phyloP scores from a whole-genome alignment of 768 basidiomycete species.

The Daedaleopsis sinensis region DNA sequence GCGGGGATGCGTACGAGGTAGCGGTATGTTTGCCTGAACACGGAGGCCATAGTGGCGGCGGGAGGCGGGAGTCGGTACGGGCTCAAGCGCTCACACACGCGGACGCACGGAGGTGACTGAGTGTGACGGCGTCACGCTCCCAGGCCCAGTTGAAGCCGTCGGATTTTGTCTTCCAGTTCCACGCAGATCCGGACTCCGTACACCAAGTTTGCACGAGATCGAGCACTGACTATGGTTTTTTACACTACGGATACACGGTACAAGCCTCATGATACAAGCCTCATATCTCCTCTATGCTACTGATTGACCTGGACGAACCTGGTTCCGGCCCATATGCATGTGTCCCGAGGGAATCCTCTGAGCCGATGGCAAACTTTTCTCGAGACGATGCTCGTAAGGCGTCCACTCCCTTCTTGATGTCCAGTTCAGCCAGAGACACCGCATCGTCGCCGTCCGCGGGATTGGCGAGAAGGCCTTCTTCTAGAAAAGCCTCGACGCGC shows the following conservation, averaged over 20 bases:
- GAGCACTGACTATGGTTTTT: too few relatives aligned
- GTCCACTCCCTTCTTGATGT: neutral
- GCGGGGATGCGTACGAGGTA: constrained; percentile 25
- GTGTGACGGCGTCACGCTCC: too few relatives aligned
- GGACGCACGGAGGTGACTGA: too few relatives aligned
- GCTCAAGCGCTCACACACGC: too few relatives aligned
- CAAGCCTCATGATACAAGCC: too few relatives aligned
- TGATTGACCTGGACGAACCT: neutral
- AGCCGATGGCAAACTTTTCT: neutral
- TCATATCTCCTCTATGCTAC: neutral
- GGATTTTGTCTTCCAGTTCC: too few relatives aligned
- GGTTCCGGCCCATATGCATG: neutral
- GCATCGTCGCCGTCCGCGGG: neutral
- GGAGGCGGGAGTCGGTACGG: too few relatives aligned
- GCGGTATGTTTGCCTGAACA: constrained; percentile 56
- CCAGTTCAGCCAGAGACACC: neutral
- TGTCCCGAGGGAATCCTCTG: neutral
- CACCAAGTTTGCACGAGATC: too few relatives aligned
- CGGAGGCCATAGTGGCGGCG: constrained; percentile 44
- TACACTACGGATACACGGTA: too few relatives aligned
- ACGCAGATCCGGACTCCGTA: too few relatives aligned
- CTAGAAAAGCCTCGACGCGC: neutral
- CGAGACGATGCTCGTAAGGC: neutral
- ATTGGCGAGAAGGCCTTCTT: neutral
- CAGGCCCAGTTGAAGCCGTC: too few relatives aligned